Evolutionary conservation across 2,329 filamentous ascomycete species (phyloP).

Genomic region (Paraconiothyrium sp.): DNA sequence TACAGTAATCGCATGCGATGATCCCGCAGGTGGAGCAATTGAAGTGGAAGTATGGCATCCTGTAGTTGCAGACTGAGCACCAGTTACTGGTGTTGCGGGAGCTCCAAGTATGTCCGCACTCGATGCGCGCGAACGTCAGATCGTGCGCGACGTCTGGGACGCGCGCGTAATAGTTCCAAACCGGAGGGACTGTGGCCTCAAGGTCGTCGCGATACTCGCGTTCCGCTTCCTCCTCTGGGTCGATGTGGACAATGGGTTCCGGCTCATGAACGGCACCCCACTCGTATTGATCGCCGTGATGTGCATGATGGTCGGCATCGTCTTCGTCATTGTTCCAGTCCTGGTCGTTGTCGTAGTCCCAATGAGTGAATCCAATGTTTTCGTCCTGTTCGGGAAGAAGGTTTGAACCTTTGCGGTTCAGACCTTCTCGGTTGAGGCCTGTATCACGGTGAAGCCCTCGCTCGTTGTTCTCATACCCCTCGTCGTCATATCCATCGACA

Average conservation of each 20-base stretch:
- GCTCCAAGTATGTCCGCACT: background rate
- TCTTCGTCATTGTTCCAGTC: background rate
- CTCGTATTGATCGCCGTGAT: background rate
- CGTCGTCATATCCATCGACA: slow-evolving; percentile 5
- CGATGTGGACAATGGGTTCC: background rate
- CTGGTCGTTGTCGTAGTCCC: background rate
- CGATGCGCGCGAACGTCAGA: background rate
- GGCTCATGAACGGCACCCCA: too few relatives aligned
- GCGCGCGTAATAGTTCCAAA: background rate
- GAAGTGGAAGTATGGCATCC: background rate
- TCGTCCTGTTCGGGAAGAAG: background rate
- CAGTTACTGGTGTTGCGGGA: background rate
- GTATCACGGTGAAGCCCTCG: slow-evolving; percentile 4
- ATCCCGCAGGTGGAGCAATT: background rate
- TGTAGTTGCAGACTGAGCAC: background rate
- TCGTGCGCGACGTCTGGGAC: too few relatives aligned
- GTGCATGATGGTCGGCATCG: background rate
- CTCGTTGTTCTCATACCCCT: background rate
- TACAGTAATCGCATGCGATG: background rate
- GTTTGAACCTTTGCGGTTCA: background rate
- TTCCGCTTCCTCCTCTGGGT: background rate
- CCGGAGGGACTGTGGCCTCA: background rate
- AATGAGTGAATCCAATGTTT: background rate
- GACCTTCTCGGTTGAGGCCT: background rate
- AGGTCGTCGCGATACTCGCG: background rate